Conservation (phyloP, 2,329 filamentous ascomycete genomes). For the Exophiala lecanii-corni region DNA sequence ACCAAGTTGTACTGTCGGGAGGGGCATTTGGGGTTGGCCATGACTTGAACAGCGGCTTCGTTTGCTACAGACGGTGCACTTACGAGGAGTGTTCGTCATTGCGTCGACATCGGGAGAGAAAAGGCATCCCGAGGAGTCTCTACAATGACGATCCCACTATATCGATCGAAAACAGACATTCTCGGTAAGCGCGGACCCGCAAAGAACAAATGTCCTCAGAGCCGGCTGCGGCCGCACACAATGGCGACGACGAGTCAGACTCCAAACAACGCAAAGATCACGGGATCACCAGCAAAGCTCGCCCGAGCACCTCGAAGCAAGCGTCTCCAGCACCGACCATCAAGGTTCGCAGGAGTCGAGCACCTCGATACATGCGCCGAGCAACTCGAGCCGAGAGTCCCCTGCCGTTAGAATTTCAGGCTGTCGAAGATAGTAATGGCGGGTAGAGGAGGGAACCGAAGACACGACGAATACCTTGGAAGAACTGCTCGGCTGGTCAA, state of each 20-base stretch:
- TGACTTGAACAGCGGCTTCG: slow-evolving; percentile 31
- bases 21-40: slow-evolving; percentile 26
- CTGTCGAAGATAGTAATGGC: slow-evolving; percentile 1
- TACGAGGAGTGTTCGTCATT: slow-evolving; percentile 14
- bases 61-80: slow-evolving; percentile 32
- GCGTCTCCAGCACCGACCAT: background rate
- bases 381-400: background rate
- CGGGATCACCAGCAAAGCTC: background rate
- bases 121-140: too few relatives aligned
- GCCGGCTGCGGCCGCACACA: background rate
- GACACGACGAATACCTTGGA: background rate
- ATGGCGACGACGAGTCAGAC: background rate
- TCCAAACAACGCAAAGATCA: background rate
- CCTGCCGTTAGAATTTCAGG: background rate
- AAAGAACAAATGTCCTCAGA: background rate
- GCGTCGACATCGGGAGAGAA: slow-evolving; percentile 22
- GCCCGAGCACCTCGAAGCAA: slow-evolving; percentile 1
- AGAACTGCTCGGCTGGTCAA: slow-evolving; percentile 1
- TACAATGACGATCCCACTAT: too few relatives aligned
- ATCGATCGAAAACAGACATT: background rate
- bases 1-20: slow-evolving; percentile 30
- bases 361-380: background rate
- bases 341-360: background rate
- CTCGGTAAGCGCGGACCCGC: background rate
- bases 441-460: slow-evolving; percentile 1